Evolutionary conservation across 768 basidiomycete species (phyloP), one percentile per base, ranked within the genome.

Genomic region (Cyclocybe aegerita): DNA sequence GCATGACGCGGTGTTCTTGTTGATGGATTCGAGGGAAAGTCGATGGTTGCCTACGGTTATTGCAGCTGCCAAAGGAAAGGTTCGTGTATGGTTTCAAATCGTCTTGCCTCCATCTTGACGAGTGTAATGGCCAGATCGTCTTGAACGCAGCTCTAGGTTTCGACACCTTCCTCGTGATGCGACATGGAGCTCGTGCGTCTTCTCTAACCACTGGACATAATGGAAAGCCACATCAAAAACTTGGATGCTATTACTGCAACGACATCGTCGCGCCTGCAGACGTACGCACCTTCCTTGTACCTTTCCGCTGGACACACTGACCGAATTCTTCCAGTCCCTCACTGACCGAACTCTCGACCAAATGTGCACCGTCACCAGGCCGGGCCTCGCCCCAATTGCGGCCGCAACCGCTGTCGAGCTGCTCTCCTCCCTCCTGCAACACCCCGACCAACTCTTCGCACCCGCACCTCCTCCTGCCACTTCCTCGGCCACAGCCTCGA

Each of bases 11-110:
- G 77, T 98, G 3, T 98, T 94, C 67, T 73, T 98, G 31, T 75
- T 98, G 16, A 98, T 98, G 97, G 97, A 98, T 65, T 98, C 94
- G n/a, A 75, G 96, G 33, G 97, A 99, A 68, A 94, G 92, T 58
- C 72, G 97, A 39, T 99, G 97, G 97, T 70, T 99, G 43, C 97
- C 96, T 9, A 97, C 93, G 0, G 83, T 99, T 9, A 68, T 99
- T 10, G 89, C 85, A 0, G 84, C 89, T 0, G 79, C 85, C 7
- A 91, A 93, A 69, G 83, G 82, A 47, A 98, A 98, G 81, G 92
- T 87, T 49, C 16, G 66, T 39, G 23, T 5, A 5, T 23, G 23
- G 7, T 8, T 10, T 41, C 12, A 23, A 5, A 23, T 2, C 10
- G 42, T 39, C 9, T 32, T 11, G 32, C 14, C 17, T 17, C 36